phyloP scores from a whole-genome alignment of 768 basidiomycete species.

The Cystoderma amianthinum region DNA sequence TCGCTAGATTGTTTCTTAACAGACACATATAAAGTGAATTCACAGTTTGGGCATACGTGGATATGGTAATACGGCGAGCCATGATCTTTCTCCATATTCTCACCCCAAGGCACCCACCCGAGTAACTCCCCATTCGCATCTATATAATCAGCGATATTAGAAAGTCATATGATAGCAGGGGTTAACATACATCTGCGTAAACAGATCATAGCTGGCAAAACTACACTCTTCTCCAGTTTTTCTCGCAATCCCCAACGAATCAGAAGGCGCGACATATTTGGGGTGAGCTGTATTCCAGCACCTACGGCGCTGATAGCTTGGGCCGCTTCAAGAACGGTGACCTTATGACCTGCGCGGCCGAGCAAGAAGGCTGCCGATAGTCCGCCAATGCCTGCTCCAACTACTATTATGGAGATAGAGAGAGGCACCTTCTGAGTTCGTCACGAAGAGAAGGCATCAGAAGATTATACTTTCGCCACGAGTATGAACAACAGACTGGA shows the following conservation, averaged over 20 bases:
- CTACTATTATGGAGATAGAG: conserved; percentile 26
- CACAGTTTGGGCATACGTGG: conserved; percentile 19
- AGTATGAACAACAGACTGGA: background rate
- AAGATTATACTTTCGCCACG: background rate
- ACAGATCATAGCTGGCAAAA: conserved; percentile 30
- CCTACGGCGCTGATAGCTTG: conserved; percentile 33
- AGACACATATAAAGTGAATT: conserved; percentile 10
- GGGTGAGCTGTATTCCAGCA: conserved; percentile 42
- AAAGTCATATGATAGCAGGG: background rate
- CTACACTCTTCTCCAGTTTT: conserved; percentile 26
- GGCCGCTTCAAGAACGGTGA: conserved; percentile 41
- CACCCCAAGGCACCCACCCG: conserved; percentile 22
- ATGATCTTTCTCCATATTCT: conserved; percentile 19
- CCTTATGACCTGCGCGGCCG: conserved; percentile 38
- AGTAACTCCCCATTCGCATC: conserved; percentile 22
- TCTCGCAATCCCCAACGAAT: conserved; percentile 44
- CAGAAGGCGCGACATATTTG: conserved; percentile 32
- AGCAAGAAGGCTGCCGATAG: conserved; percentile 38
- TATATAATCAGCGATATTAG: conserved; percentile 14
- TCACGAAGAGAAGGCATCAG: too few species aligned
- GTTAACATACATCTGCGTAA: conserved; percentile 36
- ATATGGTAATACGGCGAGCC: conserved; percentile 26
- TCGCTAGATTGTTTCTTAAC: conserved; percentile 26
- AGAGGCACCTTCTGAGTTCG: background rate
- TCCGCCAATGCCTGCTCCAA: conserved; percentile 46